Evolutionary conservation across 495 filamentous ascomycete genomes (phyloP), one percentile per base, ranked within the genome.

Genomic region (Hyaloscypha hepaticicola): DNA sequence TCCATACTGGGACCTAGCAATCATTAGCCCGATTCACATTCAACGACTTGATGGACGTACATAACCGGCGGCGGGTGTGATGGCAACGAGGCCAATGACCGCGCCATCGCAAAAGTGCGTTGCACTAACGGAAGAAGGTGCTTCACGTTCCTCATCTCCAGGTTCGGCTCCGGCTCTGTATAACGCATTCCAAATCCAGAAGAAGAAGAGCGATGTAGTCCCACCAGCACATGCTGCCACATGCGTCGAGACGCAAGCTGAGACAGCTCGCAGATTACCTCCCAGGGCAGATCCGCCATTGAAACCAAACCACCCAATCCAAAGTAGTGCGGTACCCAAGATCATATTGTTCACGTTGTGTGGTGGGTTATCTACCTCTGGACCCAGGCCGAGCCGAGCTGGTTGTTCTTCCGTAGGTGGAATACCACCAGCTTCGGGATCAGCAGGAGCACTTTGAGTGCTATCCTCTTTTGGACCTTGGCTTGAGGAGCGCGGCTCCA

Each of bases 251-350:
- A 83, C 73, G 1, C 83, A 82, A 26, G 82, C 82, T 19, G 79
- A 80, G 59, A 66, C 41, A n/a, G 51, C 58, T 0, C 60, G 48
- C 89, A 83, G 88, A 89, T 53, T 88, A 85, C 70, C 89, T 88
- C 87, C 63, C n/a, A 67, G 45, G n/a, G 60, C 61, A 1, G 64
- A 65, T 12, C 63, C 61, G 48, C 63, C 48, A n/a, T 56, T 67
- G 60, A 64, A 45, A 12, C 45, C 41, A 6, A 53, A 27, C 38
- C 64, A 63, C 22, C 58, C 58, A 22, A 60, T 24, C 58, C 58
- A 60, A 1, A 60, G 58, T 24, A 60, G 11, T 1, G 50, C 50
- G 11, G 50, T 53, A 5, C 50, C 50, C 22, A 53, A 28, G 26
- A 53, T 28, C 22, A 53, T 25, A 19, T 53, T 25, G 50, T 53